phyloP scores from a whole-genome alignment of 345 rosid genomes.

The Dimocarpus longan region DNA sequence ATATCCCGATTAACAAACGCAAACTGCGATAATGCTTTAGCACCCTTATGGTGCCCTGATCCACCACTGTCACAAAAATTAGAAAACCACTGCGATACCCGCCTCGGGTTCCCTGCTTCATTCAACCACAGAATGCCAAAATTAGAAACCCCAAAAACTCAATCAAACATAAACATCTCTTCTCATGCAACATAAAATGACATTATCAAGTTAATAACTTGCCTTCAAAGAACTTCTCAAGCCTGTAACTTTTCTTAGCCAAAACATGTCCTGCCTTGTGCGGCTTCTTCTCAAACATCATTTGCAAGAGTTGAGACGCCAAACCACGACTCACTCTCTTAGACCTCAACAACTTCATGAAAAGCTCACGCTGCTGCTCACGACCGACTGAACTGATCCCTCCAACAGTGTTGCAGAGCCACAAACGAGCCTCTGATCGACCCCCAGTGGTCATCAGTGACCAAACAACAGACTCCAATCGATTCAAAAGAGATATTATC shows the following conservation, averaged over 20 bases:
- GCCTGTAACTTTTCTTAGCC: slow-evolving; percentile 61
- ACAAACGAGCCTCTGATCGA: slow-evolving; percentile 81
- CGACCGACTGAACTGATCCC: slow-evolving; percentile 41
- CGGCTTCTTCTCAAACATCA: slow-evolving; percentile 63
- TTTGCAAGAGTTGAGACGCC: slow-evolving; percentile 62
- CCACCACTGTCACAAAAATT: slow-evolving; percentile 64
- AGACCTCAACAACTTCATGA: slow-evolving; percentile 55
- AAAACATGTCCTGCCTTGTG: slow-evolving; percentile 51
- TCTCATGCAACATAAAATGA: background rate
- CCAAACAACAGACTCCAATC: slow-evolving; percentile 59
- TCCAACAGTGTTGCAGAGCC: slow-evolving; percentile 71
- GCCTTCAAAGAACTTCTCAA: slow-evolving; percentile 81
- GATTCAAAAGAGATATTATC: slow-evolving; percentile 48
- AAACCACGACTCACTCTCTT: slow-evolving; percentile 43
- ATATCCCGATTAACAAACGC: slow-evolving; percentile 83
- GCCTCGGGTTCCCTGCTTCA: slow-evolving; percentile 58
- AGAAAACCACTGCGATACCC: slow-evolving; percentile 72
- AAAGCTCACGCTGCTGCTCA: slow-evolving; percentile 51
- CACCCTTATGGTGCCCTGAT: slow-evolving; percentile 71
- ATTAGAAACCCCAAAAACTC: background rate
- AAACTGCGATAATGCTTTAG: slow-evolving; percentile 86
- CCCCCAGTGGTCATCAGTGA: slow-evolving; percentile 56
- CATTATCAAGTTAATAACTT: slow-evolving; percentile 12
- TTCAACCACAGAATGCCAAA: background rate
- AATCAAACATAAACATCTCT: background rate